phyloP scores from a whole-genome alignment of 23 red algal species.

The Gracilaria gracilis region DNA sequence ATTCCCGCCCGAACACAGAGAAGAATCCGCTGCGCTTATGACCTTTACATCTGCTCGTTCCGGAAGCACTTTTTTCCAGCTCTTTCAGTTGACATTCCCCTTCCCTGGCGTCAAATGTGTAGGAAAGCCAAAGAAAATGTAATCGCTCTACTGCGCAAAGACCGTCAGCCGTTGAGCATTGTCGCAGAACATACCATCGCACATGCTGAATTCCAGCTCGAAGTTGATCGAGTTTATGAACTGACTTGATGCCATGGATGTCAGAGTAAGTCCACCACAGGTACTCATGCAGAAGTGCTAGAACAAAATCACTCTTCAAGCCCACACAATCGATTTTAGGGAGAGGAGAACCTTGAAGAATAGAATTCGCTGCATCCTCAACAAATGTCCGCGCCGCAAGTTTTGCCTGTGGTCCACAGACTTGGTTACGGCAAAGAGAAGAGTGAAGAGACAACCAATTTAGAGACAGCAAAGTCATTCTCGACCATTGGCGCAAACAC shows the following conservation, averaged over 20 bases:
- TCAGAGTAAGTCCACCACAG: conserved; percentile 21
- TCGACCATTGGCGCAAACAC: conserved; percentile 34
- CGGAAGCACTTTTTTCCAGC: not conserved
- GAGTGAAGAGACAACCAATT: conserved; percentile 18
- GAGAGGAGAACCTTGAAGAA: not conserved
- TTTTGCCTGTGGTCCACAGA: not conserved
- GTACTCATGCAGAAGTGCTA: conserved; percentile 5
- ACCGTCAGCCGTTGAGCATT: not conserved
- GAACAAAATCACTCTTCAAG: not conserved
- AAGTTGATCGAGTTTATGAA: conserved; percentile 10
- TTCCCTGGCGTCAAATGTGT: not conserved
- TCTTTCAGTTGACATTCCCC: not conserved
- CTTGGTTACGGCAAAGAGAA: not conserved
- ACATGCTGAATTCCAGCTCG: conserved; percentile 1
- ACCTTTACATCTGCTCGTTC: not conserved
- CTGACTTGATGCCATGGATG: not conserved
- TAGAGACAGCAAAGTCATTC: conserved; percentile 5
- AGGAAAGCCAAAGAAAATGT: not conserved
- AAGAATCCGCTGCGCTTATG: conserved; percentile 19
- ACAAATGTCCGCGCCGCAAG: not conserved
- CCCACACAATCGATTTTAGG: not conserved
- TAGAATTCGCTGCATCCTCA: conserved; percentile 21
- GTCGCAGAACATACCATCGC: not conserved
- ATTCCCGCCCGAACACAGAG: not conserved
- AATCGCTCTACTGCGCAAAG: not conserved